Evolutionary conservation across 495 filamentous ascomycete species (phyloP), one percentile per base, ranked within the genome.

Genomic region (Hyaloscypha hepaticicola): DNA sequence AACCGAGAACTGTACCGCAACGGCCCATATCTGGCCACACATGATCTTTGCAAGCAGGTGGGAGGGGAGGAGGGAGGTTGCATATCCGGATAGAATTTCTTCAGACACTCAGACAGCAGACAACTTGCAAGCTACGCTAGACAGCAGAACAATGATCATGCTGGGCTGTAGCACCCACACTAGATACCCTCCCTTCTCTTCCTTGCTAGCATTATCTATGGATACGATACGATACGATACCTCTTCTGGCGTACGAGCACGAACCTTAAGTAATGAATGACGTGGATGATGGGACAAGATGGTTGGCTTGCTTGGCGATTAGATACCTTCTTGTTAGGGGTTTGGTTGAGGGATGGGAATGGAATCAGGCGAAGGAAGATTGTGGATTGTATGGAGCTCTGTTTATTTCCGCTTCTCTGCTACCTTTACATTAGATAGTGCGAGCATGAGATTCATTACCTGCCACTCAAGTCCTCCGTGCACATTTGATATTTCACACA

Each of bases 251-350:
- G 60, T 34, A 56, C 16, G 38, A 45, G 3, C 31, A 34, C 38
- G n/a, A n/a, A n/a, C n/a, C n/a, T 16, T 45, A 1, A 48, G 50
- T 70, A 70, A 70, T 67, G 50, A 53, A 53, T 45, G 67, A 66
- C 45, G 64, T 64, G 67, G 68, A 61, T 58, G 52, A 49, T 24
- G 38, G 65, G 52, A 38, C 51, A 60, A 59, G 53, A 56, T 41
- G 16, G 38, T 45, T 63, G 34, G 25, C 8, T 28, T 55, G 61
- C 25, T 45, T 45, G 38, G 38, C 19, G 38, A 45, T 45, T 45
- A 4, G 38, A 16, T 9, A 45, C 16, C 14, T 3, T 45, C n/a
- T n/a, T n/a, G n/a, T n/a, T n/a, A n/a, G n/a, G n/a, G n/a, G n/a
- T n/a, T n/a, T n/a, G n/a, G n/a, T n/a, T 19, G 38, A 19, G 8